Evolutionary conservation across 75 land plant species (phyloP).

Genomic region (Picea sitchensis): DNA sequence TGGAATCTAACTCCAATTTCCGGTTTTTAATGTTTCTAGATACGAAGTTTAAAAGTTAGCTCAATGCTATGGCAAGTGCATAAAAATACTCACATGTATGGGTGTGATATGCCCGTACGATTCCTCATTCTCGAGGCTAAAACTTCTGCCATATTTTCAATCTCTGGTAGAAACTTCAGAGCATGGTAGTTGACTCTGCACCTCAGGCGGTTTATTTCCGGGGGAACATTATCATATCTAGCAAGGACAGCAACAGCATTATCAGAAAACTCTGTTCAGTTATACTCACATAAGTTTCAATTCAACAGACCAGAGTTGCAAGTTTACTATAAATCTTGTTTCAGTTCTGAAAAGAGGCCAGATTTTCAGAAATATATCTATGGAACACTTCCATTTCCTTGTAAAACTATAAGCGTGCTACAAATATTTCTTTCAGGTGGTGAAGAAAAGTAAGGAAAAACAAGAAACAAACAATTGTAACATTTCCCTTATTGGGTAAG

Average conservation of each 20-base stretch:
- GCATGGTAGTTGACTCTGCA: constrained; percentile 98
- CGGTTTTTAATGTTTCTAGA: not conserved
- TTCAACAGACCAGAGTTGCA: not conserved
- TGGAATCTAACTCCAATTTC: not conserved
- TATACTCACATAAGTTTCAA: constrained; percentile 6
- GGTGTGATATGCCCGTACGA: constrained; percentile 74
- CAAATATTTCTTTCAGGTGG: not conserved
- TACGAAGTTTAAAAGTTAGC: not conserved
- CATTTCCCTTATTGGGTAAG: not conserved
- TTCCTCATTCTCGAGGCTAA: constrained; percentile 86
- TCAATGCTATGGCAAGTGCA: not conserved
- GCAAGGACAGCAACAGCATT: not conserved
- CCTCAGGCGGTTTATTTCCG: constrained; percentile 83
- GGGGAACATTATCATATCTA: constrained; percentile 97
- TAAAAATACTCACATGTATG: constrained; percentile 57
- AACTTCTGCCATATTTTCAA: constrained; percentile 82
- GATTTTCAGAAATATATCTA: not conserved
- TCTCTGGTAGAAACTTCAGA: constrained; percentile 80
- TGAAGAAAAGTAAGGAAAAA: not conserved
- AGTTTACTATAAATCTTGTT: not conserved
- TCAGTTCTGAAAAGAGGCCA: no score
- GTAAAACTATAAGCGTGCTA: not conserved
- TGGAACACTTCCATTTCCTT: not conserved
- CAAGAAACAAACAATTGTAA: not conserved
- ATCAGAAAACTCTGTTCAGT: not conserved